Percentiles rank a stretch among this genome's conserved stretches.
Conservation (phyloP, 495 filamentous ascomycete species). For the Daldinia childiae region DNA sequence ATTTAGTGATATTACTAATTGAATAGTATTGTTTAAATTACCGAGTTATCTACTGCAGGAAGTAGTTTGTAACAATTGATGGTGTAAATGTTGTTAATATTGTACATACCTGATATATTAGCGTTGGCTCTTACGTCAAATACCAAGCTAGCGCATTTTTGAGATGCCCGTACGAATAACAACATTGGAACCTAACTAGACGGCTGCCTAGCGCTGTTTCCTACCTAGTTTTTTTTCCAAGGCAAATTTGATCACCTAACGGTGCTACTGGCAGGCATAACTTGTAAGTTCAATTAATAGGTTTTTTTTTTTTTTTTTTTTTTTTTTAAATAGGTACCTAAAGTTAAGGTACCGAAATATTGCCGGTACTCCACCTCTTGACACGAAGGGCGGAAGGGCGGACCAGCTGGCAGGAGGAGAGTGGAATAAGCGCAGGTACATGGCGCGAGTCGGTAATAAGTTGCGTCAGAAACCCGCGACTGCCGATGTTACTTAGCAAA, state of each 20-base stretch:
- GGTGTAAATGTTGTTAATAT: too few species aligned
- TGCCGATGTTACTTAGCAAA: constrained; percentile 1
- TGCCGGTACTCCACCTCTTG: not conserved
- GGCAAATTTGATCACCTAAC: too few species aligned
- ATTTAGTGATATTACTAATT: not conserved
- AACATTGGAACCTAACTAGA: too few species aligned
- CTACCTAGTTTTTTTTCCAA: too few species aligned
- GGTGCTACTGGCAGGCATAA: too few species aligned
- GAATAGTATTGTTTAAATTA: not conserved
- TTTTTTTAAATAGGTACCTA: not conserved
- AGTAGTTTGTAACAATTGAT: too few species aligned
- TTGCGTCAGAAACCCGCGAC: constrained; percentile 11
- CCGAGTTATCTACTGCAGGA: not conserved
- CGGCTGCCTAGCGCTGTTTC: too few species aligned
- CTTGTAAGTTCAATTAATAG: not conserved
- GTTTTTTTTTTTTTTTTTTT: too few species aligned
- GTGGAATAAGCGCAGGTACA: constrained; percentile 2
- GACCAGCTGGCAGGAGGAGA: constrained; percentile 2
- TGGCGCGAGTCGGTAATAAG: not conserved
- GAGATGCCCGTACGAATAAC: too few species aligned
- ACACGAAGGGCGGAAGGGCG: constrained; percentile 1
- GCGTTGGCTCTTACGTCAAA: too few species aligned
- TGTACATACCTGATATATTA: too few species aligned
- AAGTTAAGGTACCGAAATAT: not conserved
- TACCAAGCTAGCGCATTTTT: too few species aligned